These are phyloP conservation scores for Boeremia exigua DNA, from an alignment of 2,329 filamentous ascomycete species.

Conservation along the genomic window DNA sequence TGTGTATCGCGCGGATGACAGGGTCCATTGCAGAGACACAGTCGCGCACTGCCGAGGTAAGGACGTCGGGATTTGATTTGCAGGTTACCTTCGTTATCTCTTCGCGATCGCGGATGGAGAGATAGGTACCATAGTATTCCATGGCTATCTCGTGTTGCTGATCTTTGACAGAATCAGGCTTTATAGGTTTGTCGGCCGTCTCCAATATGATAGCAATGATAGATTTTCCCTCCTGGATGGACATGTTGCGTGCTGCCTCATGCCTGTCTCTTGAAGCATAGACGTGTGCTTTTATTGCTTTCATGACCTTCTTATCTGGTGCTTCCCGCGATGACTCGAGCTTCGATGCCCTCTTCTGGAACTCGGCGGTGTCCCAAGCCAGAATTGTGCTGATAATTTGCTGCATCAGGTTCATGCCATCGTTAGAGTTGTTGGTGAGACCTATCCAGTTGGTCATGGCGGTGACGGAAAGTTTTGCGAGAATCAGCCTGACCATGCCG, in stretches of 20 bases:
- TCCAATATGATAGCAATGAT: slow-evolving; percentile 72
- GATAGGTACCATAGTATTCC: slow-evolving; percentile 73
- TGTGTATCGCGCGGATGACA: slow-evolving; percentile 74
- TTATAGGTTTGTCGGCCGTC: slow-evolving; percentile 52
- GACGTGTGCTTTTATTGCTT: slow-evolving; percentile 66
- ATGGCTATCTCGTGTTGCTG: slow-evolving; percentile 68
- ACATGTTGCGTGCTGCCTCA: slow-evolving; percentile 64
- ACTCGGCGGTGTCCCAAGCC: slow-evolving; percentile 74
- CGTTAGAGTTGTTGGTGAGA: slow-evolving; percentile 71
- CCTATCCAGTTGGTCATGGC: slow-evolving; percentile 82
- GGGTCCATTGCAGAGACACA: slow-evolving; percentile 73
- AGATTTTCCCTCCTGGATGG: slow-evolving; percentile 61
- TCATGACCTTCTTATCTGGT: slow-evolving; percentile 66
- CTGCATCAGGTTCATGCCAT: slow-evolving; percentile 82
- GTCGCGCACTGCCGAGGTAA: slow-evolving; percentile 73
- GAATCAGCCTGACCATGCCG: slow-evolving; percentile 72
- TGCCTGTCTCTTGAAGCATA: slow-evolving; percentile 62
- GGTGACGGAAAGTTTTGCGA: slow-evolving; percentile 78
- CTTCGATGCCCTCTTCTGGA: slow-evolving; percentile 68
- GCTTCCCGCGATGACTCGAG: slow-evolving; percentile 68
- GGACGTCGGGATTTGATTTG: slow-evolving; percentile 70
- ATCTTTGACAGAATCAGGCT: slow-evolving; percentile 58
- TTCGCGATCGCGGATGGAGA: slow-evolving; percentile 76
- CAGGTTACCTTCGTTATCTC: slow-evolving; percentile 72
- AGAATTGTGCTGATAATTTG: slow-evolving; percentile 76